Evolutionary conservation across 495 filamentous ascomycete species (phyloP), one percentile per base, ranked within the genome.

Genomic region (Schizothecium vesticola): DNA sequence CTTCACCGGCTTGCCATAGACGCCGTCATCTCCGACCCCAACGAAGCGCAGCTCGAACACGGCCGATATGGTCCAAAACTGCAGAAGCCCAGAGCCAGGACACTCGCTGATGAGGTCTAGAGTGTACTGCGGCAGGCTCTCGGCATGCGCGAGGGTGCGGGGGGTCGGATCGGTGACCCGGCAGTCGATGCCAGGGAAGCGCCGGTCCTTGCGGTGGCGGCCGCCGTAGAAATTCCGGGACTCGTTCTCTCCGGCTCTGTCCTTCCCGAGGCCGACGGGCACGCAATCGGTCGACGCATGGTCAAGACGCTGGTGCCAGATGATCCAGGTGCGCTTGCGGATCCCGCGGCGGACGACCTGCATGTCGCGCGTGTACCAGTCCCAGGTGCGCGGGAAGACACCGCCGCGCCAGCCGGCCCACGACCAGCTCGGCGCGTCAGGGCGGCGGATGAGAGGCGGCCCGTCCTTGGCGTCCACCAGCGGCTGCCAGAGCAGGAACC

Each of bases 401-500:
- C 56, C 51, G 66, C 66, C 69, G 23, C 11, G 29, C 71, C 69
- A 73, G 13, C 71, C 71, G 5, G 56, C 33, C 71, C 71, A 73
- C 8, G 69, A 73, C 71, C 71, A 73, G 29, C 71, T 73, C 1
- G 71, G 63, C 1, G 65, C 64, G 19, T 63, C 51, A 4, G 23
- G 63, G 31, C 21, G 22, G 7, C 69, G 69, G 23, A 62, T 59
- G 13, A 43, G 33, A 4, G 33, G 33, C 13, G 33, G 33, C 13
- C 4, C 13, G 13, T 43, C 33, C 16, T 25, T 31, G 22, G 61
- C 59, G 19, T 26, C 19, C 12, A 25, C 26, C 10, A 71, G 13
- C n/a, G 71, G 69, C 13, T 66, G n/a, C 71, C 71, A 73, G 16
- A 73, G 69, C 10, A 73, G 69, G 31, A 70, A 71, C 69, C 69